Evolutionary conservation across 2,329 filamentous ascomycete genomes (phyloP).

Genomic region (Graphiopsis chlorocephala): DNA sequence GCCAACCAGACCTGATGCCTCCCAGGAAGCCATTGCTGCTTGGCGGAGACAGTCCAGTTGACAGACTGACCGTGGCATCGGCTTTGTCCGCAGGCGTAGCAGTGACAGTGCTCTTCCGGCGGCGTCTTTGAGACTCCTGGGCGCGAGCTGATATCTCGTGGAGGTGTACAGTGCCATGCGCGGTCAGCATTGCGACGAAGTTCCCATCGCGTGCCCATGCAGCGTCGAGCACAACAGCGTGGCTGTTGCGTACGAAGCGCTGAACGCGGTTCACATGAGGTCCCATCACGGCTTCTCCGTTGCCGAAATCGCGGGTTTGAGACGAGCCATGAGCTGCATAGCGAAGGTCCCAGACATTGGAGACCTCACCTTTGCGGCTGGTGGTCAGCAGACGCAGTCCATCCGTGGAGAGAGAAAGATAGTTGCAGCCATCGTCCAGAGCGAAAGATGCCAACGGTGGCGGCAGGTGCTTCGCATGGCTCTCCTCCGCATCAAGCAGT

Average conservation of each 20-base stretch:
- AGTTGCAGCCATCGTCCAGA: slow-evolving; percentile 72
- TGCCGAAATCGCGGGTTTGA: slow-evolving; percentile 18
- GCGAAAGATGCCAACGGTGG: slow-evolving; percentile 70
- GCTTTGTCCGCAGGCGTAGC: slow-evolving; percentile 31
- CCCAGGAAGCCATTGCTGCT: slow-evolving; percentile 32
- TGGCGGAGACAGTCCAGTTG: slow-evolving; percentile 32
- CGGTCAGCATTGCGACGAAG: slow-evolving; percentile 82
- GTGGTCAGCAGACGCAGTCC: slow-evolving; percentile 74
- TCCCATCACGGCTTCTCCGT: slow-evolving; percentile 29
- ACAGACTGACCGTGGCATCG: slow-evolving; percentile 31
- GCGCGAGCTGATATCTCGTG: slow-evolving; percentile 67
- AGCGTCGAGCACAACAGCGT: slow-evolving; percentile 85
- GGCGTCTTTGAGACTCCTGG: slow-evolving; percentile 23
- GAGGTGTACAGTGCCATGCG: slow-evolving; percentile 91
- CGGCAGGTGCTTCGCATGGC: slow-evolving; percentile 49
- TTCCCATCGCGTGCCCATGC: slow-evolving; percentile 83
- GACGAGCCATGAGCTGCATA: slow-evolving; percentile 47
- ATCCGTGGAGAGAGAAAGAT: slow-evolving; percentile 72
- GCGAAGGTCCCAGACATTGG: slow-evolving; percentile 78
- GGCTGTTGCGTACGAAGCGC: slow-evolving; percentile 86
- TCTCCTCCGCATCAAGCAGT: slow-evolving; percentile 48
- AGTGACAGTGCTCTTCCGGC: slow-evolving; percentile 23
- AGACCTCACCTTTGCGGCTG: slow-evolving; percentile 78
- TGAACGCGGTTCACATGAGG: slow-evolving; percentile 74
- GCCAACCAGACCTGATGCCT: slow-evolving; percentile 38